Evolutionary conservation across 192 early-diverging fungal species (phyloP), one percentile per base, ranked within the genome.

Genomic region (Podila clonocystis): DNA sequence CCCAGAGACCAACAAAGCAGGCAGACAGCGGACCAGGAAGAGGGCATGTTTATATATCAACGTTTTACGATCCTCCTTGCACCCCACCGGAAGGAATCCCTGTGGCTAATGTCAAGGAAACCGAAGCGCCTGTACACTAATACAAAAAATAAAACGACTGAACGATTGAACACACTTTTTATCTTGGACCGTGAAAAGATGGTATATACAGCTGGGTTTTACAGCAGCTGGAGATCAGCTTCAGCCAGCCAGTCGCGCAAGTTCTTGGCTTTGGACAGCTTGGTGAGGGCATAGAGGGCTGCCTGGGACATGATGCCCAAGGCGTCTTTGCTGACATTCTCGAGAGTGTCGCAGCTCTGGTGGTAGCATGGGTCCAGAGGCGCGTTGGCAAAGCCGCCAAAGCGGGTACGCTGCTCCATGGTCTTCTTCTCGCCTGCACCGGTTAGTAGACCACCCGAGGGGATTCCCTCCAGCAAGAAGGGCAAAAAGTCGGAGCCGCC

Each of bases 341-440:
- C 84, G 6, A 91, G 33, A 0, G 85, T 87, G 72, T 93, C 92
- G 75, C 92, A 93, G 64, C 88, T 80, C 63, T 89, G 85, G 67
- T 93, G 92, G 63, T 93, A 91, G 78, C 92, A 93, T 24, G 90
- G 85, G 26, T 93, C 92, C 31, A 91, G 80, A 20, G 92, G 82
- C 0, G 88, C 88, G 58, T 89, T 86, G 0, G 92, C 90, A 70
- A 91, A 74, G 9, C 92, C 92, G 38, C 92, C 90, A 34, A 89
- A 89, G n/a, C 67, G 70, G 9, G 65, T 73, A 17, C 87, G 85
- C 68, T 91, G 83, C 13, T 83, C 82, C 38, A 79, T 85, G 0
- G 87, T 87, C 86, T 93, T 93, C 28, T 79, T 38, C 58, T 90
- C 86, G 24, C 85, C 80, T 11, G 88, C 88, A n/a, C 92, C 92